phyloP scores from a whole-genome alignment of 495 filamentous ascomycete genomes.

The Lophium mytilinum region DNA sequence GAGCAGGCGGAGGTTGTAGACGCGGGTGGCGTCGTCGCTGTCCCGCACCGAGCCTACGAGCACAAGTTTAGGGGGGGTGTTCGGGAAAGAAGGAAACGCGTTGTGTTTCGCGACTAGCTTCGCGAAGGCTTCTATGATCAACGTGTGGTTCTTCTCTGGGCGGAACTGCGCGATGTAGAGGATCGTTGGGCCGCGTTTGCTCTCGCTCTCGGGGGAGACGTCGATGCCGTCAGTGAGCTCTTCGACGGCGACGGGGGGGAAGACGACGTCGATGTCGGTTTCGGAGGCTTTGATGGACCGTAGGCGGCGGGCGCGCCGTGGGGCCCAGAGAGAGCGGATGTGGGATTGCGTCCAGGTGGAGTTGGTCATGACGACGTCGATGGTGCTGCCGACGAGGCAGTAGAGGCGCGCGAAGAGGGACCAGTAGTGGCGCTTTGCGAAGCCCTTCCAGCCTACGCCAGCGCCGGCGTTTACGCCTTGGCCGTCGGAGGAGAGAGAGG shows the following conservation, averaged over 20 bases:
- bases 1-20: conserved; percentile 82
- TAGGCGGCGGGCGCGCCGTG: conserved; percentile 33
- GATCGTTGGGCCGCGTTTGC: conserved; percentile 55
- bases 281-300: conserved; percentile 25
- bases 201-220: conserved; percentile 57
- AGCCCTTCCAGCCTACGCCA: conserved; percentile 59
- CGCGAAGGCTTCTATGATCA: conserved; percentile 77
- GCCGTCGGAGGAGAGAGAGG: conserved; percentile 54
- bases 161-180: conserved; percentile 96
- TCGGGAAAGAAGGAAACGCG: conserved; percentile 6
- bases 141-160: conserved; percentile 88
- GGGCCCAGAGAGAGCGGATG: conserved; percentile 74
- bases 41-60: conserved; percentile 85
- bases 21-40: conserved; percentile 70
- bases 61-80: conserved; percentile 52
- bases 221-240: conserved; percentile 67
- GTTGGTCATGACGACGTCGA: conserved; percentile 95
- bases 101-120: conserved; percentile 1
- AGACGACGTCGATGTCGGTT: conserved; percentile 60
- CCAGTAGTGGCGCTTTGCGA: conserved; percentile 75
- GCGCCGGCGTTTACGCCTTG: conserved; percentile 79
- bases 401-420: conserved; percentile 73
- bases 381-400: conserved; percentile 64
- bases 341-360: conserved; percentile 88
- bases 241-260: conserved; percentile 82